Conservation (phyloP, 129 eudicot species). For the Centaurea solstitialis region DNA sequence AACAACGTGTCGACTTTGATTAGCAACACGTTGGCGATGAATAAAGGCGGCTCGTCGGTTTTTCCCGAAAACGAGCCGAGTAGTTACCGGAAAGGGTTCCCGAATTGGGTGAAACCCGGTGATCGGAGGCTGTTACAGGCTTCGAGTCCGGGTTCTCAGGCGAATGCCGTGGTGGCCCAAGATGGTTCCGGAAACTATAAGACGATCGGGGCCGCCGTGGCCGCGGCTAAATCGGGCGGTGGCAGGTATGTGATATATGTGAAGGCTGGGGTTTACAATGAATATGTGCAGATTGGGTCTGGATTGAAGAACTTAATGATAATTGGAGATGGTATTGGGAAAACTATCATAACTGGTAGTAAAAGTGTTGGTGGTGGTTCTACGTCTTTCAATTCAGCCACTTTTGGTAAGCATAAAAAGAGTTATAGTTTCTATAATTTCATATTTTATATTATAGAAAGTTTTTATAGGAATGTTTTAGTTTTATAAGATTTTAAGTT, state of each 20-base stretch:
- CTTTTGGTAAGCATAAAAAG: conserved; percentile 56
- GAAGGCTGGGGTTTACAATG: conserved; percentile 59
- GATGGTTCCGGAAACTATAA: conserved; percentile 67
- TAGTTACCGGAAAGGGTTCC: conserved; percentile 44
- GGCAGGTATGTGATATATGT: conserved; percentile 66
- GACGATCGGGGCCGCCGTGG: conserved; percentile 57
- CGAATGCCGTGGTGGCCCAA: conserved; percentile 72
- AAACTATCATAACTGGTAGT: conserved; percentile 76
- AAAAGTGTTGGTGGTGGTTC: conserved; percentile 71
- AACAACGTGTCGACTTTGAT: conserved; percentile 50
- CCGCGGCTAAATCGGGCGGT: conserved; percentile 45
- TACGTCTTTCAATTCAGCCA: conserved; percentile 66
- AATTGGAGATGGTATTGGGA: conserved; percentile 84
- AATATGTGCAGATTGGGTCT: conserved; percentile 44
- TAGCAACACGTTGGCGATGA: conserved; percentile 62
- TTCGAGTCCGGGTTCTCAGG: conserved; percentile 23
- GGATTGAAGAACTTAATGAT: conserved; percentile 55
- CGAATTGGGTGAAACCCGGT: conserved; percentile 51
- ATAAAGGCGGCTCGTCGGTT: conserved; percentile 15
- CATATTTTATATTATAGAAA: not conserved
- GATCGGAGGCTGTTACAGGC: conserved; percentile 62
- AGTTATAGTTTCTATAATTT: not conserved
- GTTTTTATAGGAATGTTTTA: no score
- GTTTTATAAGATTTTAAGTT: no score
- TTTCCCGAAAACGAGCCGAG: not conserved